phyloP scores from a whole-genome alignment of 2,329 filamentous ascomycete species.

The Lasiodiplodia citricola region DNA sequence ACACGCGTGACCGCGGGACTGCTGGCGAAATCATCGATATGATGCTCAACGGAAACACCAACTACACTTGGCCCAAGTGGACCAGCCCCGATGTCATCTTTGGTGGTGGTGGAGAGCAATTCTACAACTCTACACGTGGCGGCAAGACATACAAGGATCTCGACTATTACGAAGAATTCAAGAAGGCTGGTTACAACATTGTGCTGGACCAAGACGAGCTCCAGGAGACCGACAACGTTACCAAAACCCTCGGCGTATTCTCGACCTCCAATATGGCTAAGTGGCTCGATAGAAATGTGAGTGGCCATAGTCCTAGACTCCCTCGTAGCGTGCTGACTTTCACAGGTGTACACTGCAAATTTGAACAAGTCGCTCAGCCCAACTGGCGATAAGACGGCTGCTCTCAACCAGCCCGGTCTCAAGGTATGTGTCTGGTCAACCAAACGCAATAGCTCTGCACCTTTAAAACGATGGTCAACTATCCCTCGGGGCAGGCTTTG shows the following conservation, averaged over 20 bases:
- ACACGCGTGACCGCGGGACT: slow-evolving; percentile 71
- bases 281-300: slow-evolving; percentile 79
- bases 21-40: slow-evolving; percentile 68
- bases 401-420: slow-evolving; percentile 77
- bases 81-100: slow-evolving; percentile 81
- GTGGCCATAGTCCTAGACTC: neutral
- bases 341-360: slow-evolving; percentile 69
- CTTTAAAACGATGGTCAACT: no score
- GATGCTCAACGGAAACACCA: slow-evolving; percentile 74
- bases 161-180: slow-evolving; percentile 40
- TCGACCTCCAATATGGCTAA: slow-evolving; percentile 75
- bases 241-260: slow-evolving; percentile 78
- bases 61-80: slow-evolving; percentile 81
- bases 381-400: slow-evolving; percentile 66
- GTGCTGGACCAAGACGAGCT: slow-evolving; percentile 77
- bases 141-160: slow-evolving; percentile 62
- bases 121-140: slow-evolving; percentile 62
- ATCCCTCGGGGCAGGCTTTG: no score
- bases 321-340: neutral
- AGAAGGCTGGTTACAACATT: slow-evolving; percentile 67
- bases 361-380: slow-evolving; percentile 73
- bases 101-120: slow-evolving; percentile 82
- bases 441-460: no score
- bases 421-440: slow-evolving; percentile 54
- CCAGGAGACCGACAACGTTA: slow-evolving; percentile 59